These are phyloP conservation scores for Marvania coccoides DNA, from an alignment of 139 green algal species.

Conservation along the genomic window DNA sequence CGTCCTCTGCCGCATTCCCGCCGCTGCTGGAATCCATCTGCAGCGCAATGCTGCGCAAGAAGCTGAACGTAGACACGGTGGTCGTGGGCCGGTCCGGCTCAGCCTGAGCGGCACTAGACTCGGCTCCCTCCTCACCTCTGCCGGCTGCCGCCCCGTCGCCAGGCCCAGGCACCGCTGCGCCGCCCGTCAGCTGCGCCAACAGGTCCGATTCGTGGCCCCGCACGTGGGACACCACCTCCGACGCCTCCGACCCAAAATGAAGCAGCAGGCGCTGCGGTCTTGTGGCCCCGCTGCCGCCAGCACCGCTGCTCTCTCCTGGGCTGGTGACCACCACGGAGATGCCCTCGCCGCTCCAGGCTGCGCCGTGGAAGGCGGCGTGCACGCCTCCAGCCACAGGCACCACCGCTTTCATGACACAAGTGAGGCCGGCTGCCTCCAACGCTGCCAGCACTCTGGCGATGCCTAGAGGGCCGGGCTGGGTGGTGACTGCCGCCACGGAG, in stretches of 20 bases:
- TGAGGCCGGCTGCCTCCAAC: neutral
- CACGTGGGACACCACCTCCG: slow-evolving; percentile 14
- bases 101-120: neutral
- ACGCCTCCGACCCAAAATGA: slow-evolving; percentile 17
- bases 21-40: neutral
- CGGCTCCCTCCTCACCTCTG: neutral
- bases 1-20: neutral
- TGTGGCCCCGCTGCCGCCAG: neutral
- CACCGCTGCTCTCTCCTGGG: neutral
- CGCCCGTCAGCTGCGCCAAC: slow-evolving; percentile 21
- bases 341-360: slow-evolving; percentile 20
- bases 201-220: slow-evolving; percentile 24
- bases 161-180: neutral
- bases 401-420: neutral
- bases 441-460: neutral
- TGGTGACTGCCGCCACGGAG: neutral
- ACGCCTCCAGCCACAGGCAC: neutral
- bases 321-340: slow-evolving; percentile 18
- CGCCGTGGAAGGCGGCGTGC: slow-evolving; percentile 22
- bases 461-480: neutral
- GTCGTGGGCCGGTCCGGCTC: neutral
- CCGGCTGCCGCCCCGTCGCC: neutral
- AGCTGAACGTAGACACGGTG: slow-evolving; percentile 17
- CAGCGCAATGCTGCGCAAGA: slow-evolving; percentile 15
- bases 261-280: slow-evolving; percentile 16